Base-by-base conservation (phyloP, 1,284 basidiomycete species). In the Takashimella koratensis region DNA sequence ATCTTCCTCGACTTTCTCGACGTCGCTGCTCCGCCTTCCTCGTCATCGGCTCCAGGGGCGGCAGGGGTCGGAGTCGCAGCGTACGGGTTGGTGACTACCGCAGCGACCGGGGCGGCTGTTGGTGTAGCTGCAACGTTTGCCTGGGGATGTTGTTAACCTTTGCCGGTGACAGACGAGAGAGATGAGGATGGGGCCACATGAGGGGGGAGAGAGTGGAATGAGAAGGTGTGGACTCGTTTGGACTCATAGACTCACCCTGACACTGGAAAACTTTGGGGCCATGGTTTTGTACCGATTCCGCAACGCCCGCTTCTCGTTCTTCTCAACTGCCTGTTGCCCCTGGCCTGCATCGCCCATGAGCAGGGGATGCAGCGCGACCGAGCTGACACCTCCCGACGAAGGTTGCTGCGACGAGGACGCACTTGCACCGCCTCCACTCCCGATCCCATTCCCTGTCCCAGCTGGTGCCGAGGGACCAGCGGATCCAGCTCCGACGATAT, bases 221-320 rank as follows among this genome's bases (percentile, higher is more conserved):
- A n/a, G n/a, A n/a, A n/a, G n/a, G n/a, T n/a, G n/a, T n/a, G n/a
- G n/a, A n/a, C n/a, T n/a, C n/a, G n/a, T n/a, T n/a, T n/a, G n/a
- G n/a, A n/a, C n/a, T n/a, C n/a, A n/a, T n/a, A n/a, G 16, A 36
- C 30, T 68, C 22, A 85, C 87, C 79, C 87, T 92, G 74, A 95
- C 92, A 3, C 90, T 90, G 0, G 91, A 88, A 73, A 96, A 97
- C 74, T 96, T 97, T 51, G 93, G 93, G 60, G 92, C 90, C 91
- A 96, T 96, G 6, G 93, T 90, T 72, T 92, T 94, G 77, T 94
- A 95, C 55, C 87, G 54, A 62, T 74, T 62, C 50, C 63, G 48
- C 56, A 70, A 49, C 19, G 66, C 63, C 52, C 59, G 63, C 62
- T 73, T 71, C 52, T 70, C 73, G 52, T 74, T 71, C 64, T 69